Percentiles rank a stretch among this genome's conserved stretches.
phyloP scores from a whole-genome alignment of 2,329 filamentous ascomycete genomes.

The Penicillium nordicum region DNA sequence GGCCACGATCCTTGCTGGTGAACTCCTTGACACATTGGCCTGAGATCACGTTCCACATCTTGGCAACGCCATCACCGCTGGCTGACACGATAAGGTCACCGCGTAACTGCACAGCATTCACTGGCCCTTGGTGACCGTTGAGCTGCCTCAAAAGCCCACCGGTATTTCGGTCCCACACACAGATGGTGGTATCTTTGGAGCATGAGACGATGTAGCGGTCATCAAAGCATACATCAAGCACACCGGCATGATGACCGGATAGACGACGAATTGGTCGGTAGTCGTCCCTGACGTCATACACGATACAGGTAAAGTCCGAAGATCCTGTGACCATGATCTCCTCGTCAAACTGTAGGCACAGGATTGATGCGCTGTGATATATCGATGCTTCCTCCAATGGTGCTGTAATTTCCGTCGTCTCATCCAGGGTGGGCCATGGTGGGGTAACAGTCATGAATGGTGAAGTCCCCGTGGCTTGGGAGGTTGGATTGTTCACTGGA shows the following conservation, averaged over 20 bases:
- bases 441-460: constrained; percentile 50
- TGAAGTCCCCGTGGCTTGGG: constrained; percentile 39
- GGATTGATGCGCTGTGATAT: constrained; percentile 86
- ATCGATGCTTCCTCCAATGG: constrained; percentile 38
- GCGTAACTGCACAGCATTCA: constrained; percentile 93
- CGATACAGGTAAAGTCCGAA: constrained; percentile 84
- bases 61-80: constrained; percentile 87
- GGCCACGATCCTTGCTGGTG: constrained; percentile 80
- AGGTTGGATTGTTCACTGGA: constrained; percentile 49
- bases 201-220: constrained; percentile 91
- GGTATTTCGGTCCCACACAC: constrained; percentile 85
- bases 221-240: constrained; percentile 92
- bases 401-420: constrained; percentile 41
- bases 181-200: constrained; percentile 92
- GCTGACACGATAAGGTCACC: constrained; percentile 91
- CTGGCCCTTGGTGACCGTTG: constrained; percentile 80
- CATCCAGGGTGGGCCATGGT: constrained; percentile 51
- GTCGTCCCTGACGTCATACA: constrained; percentile 77
- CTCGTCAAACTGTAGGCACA: constrained; percentile 93
- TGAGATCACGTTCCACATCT: constrained; percentile 91
- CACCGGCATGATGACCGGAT: constrained; percentile 74
- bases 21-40: constrained; percentile 90
- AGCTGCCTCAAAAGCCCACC: constrained; percentile 74
- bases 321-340: constrained; percentile 92
- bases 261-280: constrained; percentile 80